These are phyloP conservation scores for Trichocladium antarcticum DNA, from an alignment of 495 filamentous ascomycete species.

Conservation along the genomic window DNA sequence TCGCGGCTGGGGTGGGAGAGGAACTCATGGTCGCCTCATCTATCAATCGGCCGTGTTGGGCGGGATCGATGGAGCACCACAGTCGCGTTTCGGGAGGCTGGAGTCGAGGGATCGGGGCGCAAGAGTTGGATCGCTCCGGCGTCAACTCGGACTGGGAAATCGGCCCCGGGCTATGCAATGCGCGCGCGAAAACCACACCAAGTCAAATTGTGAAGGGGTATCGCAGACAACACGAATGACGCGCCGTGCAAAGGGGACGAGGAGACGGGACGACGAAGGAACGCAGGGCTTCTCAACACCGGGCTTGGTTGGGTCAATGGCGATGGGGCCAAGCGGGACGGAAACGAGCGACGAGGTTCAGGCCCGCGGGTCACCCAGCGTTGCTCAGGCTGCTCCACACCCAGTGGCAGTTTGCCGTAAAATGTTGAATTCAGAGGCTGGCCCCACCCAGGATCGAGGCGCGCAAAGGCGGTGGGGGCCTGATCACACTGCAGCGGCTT, in stretches of 20 bases:
- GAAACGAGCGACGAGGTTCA: background rate
- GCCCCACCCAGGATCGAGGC: slow-evolving; percentile 10
- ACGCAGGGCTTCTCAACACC: background rate
- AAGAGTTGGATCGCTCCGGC: background rate
- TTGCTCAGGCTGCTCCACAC: slow-evolving; percentile 7
- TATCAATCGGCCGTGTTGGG: background rate
- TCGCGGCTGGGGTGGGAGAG: background rate
- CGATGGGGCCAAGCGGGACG: background rate
- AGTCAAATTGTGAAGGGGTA: background rate
- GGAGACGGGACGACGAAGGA: background rate
- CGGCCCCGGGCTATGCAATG: no score
- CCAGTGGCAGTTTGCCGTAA: slow-evolving; percentile 9
- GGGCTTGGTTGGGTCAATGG: background rate
- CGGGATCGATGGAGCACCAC: background rate
- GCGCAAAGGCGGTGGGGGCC: slow-evolving; percentile 7
- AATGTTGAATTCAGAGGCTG: slow-evolving; percentile 17
- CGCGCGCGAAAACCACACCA: background rate
- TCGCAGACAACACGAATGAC: background rate
- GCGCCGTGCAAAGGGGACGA: background rate
- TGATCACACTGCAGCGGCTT: slow-evolving; percentile 5
- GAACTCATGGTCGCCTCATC: slow-evolving; percentile 8
- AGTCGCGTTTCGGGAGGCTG: background rate
- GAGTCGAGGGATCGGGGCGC: background rate
- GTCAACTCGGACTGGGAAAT: no score
- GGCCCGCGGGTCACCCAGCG: background rate